These are phyloP conservation scores for Neurospora terricola DNA, from an alignment of 495 filamentous ascomycete species.

Conservation along the genomic window DNA sequence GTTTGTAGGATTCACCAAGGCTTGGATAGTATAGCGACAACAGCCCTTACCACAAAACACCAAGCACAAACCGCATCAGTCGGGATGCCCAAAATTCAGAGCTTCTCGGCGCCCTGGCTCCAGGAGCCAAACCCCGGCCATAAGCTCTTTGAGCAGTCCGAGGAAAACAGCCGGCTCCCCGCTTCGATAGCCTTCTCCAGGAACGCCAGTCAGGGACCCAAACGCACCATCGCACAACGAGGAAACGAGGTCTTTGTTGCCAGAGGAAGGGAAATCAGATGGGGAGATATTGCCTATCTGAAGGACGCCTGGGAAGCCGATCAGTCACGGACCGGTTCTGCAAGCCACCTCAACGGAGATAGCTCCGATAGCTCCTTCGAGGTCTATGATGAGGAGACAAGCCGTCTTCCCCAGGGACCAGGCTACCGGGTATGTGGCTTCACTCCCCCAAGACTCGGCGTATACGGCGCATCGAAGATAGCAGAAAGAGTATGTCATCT, in stretches of 20 bases:
- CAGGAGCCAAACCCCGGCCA: slow-evolving; percentile 63
- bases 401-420: slow-evolving; percentile 16
- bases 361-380: slow-evolving; percentile 22
- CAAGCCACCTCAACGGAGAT: slow-evolving; percentile 22
- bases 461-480: not conserved
- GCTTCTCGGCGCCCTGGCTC: slow-evolving; percentile 77
- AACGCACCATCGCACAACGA: slow-evolving; percentile 59
- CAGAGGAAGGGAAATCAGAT: slow-evolving; percentile 75
- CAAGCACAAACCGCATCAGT: not conserved
- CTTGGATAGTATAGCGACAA: not conserved
- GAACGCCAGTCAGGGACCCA: slow-evolving; percentile 41
- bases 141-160: slow-evolving; percentile 50
- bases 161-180: slow-evolving; percentile 14
- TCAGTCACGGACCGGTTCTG: slow-evolving; percentile 8
- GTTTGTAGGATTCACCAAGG: not conserved
- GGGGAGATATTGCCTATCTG: slow-evolving; percentile 65
- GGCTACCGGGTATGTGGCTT: slow-evolving; percentile 38
- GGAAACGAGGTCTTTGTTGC: slow-evolving; percentile 77
- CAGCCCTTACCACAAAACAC: not conserved
- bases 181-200: slow-evolving; percentile 25
- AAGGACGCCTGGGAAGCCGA: slow-evolving; percentile 57
- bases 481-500: not conserved
- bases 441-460: not conserved
- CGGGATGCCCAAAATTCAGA: slow-evolving; percentile 68
- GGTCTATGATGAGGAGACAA: slow-evolving; percentile 20